A percentile compares a stretch with the other conserved stretches of the same genome.
Evolutionary conservation across 257 asterid species (phyloP).

Genomic region (Paulownia fortunei): DNA sequence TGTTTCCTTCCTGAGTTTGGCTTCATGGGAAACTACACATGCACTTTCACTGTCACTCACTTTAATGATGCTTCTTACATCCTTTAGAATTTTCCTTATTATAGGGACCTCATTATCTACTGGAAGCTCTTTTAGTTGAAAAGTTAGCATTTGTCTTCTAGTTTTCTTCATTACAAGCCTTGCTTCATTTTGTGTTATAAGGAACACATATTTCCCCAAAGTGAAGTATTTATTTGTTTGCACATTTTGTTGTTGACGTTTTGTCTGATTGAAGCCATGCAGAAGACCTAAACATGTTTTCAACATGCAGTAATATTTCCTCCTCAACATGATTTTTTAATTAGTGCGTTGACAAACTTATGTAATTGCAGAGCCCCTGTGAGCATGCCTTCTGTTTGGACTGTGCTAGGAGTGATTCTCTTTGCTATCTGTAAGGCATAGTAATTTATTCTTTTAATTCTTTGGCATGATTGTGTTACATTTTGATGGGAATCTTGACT

Average conservation of each 20-base stretch:
- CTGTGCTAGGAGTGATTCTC: conserved; percentile 91
- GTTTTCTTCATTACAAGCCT: conserved; percentile 11
- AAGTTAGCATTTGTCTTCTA: not conserved
- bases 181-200: not conserved
- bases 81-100: conserved; percentile 3
- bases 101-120: conserved; percentile 6
- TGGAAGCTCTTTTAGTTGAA: not conserved
- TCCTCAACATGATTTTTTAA: not conserved
- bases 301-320: not conserved
- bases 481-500: not conserved
- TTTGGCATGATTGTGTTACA: not conserved
- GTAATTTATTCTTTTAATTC: not conserved
- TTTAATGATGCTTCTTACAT: not conserved
- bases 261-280: conserved; percentile 15
- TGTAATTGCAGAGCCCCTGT: conserved; percentile 89
- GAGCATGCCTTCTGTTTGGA: conserved; percentile 97
- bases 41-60: not conserved
- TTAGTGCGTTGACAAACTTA: conserved; percentile 21
- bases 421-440: conserved; percentile 88
- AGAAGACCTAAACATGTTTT: conserved; percentile 12
- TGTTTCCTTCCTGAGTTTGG: not conserved
- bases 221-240: not conserved
- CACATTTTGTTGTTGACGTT: not conserved
- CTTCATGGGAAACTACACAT: not conserved
- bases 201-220: too few relatives aligned